Base-by-base conservation (phyloP, 2,329 filamentous ascomycete genomes). In the Fusarium poae region DNA sequence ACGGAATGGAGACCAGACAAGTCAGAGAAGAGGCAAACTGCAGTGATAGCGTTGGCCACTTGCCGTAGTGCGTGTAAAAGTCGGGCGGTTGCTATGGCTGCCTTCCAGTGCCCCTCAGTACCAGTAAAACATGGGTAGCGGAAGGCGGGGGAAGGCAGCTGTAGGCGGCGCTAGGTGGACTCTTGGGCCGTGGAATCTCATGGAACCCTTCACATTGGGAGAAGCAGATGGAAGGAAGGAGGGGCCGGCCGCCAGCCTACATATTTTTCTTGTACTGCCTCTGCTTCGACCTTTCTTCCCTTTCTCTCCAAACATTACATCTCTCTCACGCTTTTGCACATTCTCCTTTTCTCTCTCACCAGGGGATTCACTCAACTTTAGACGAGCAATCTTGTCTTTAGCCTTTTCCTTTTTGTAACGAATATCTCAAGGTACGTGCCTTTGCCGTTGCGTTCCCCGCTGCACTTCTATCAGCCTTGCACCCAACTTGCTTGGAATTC, bases 181-280 rank as follows among this genome's bases (percentile, higher is more conserved):
- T 67, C 58, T 67, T 59, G 67, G 75, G 72, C 76, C 79, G 77
- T 82, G 77, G 80, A 82, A 82, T 81, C 80, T 72, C 77, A 82
- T 82, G 80, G 80, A 82, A 82, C 78, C 79, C 80, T 77, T 78
- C 75, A 74, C 70, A 69, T 72, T 66, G 67, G 72, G 73, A 74
- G 73, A 73, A 74, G 20, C 62, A 70, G 40, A 71, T 70, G 61
- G 70, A 68, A 67, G 67, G 67, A 63, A 72, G 72, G 72, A 74
- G 72, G 72, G 72, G 72, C 72, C 67, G 49, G 35, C 55, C 59
- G 70, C 68, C 68, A 62, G 71, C 71, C 67, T 76, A 70, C 68
- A 70, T 70, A 70, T 78, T 78, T 78, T 81, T 81, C 79, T 79
- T 79, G 34, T 50, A 76, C 71, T 70, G 56, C 70, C 65, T 64